These are phyloP conservation scores for Circinella umbellata DNA, from an alignment of 371 early-diverging fungal species.

Conservation along the genomic window DNA sequence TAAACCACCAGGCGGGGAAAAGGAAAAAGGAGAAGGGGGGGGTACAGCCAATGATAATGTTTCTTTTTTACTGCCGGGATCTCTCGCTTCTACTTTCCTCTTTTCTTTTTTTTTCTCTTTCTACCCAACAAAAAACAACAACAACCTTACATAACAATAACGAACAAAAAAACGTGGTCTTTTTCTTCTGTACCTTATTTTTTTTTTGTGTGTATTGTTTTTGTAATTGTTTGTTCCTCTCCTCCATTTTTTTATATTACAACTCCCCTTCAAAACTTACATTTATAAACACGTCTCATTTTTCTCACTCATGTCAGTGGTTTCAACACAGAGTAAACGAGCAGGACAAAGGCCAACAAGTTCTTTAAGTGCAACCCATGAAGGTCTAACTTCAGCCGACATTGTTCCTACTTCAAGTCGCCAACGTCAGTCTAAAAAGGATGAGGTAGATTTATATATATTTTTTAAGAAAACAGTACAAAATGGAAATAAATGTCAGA, in stretches of 20 bases:
- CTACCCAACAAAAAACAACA: too few relatives aligned
- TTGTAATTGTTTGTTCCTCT: background rate
- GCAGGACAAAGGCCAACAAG: slow-evolving; percentile 17
- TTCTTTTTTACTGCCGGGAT: background rate
- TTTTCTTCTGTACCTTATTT: too few relatives aligned
- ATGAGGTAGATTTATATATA: slow-evolving; percentile 32
- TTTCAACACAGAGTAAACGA: slow-evolving; percentile 29
- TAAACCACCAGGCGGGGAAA: background rate
- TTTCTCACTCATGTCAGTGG: slow-evolving; percentile 27
- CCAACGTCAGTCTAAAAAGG: slow-evolving; percentile 49
- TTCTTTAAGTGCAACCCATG: slow-evolving; percentile 15
- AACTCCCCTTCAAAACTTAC: background rate
- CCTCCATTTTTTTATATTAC: background rate
- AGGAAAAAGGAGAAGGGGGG: background rate
- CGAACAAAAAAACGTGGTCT: too few relatives aligned
- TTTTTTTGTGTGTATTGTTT: background rate
- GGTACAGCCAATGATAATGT: background rate
- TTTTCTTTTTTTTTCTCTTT: background rate
- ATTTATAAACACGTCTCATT: slow-evolving; percentile 1
- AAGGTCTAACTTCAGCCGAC: slow-evolving; percentile 11
- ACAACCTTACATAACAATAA: too few relatives aligned
- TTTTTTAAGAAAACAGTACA: background rate
- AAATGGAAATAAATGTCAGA: background rate
- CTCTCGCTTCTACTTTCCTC: too few relatives aligned
- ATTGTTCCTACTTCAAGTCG: slow-evolving; percentile 23